Base-by-base conservation (phyloP, 179 eudicot species). In the Patellifolia procumbens region DNA sequence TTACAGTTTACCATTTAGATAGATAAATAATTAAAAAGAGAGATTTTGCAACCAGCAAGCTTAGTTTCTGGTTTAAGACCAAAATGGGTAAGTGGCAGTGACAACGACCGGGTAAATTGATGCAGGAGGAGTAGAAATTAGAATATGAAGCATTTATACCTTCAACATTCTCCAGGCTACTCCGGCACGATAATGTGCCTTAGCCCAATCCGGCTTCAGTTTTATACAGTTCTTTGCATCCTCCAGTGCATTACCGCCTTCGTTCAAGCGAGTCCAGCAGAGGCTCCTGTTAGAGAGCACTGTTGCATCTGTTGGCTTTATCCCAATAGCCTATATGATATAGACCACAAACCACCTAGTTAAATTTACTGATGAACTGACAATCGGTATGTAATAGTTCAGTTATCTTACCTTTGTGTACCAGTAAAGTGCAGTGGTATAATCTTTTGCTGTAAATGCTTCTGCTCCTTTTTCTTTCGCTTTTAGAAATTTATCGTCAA, bases 161-260 rank as follows among this genome's bases (percentile, higher is more conserved):
- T 39, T 48, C 70, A 65, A 9, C 15, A 65, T 65, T 6, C 6
- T 65, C 28, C 28, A 39, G 48, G 70, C 70, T 34, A 7, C 70
- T 60, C 85, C 87, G 43, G 68, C 69, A 56, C 85, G 61, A 73
- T 85, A 85, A 67, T 82, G 69, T 29, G 78, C 85, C 70, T 78
- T 82, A 7, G 77, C 24, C 84, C 84, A 85, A 43, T 76, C 69
- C 26, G 70, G 76, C 52, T 51, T 80, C 70, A 82, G 46, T 3
- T 0, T 17, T 13, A 78, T 53, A 26, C 88, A 80, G 48, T 69
- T 28, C 60, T 48, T 39, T 5, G 88, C 86, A 83, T 85, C 88
- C 6, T 24, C 1, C 20, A 85, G 39, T 31, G 86, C 88, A 61
- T 13, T 32, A 1, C 48, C 29, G 6, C 81, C 88, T 13, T 80